Percentiles rank a stretch among this genome's conserved stretches.
These are phyloP conservation scores for Botryotinia narcissicola DNA, from an alignment of 2,329 filamentous ascomycete genomes.

Conservation along the genomic window DNA sequence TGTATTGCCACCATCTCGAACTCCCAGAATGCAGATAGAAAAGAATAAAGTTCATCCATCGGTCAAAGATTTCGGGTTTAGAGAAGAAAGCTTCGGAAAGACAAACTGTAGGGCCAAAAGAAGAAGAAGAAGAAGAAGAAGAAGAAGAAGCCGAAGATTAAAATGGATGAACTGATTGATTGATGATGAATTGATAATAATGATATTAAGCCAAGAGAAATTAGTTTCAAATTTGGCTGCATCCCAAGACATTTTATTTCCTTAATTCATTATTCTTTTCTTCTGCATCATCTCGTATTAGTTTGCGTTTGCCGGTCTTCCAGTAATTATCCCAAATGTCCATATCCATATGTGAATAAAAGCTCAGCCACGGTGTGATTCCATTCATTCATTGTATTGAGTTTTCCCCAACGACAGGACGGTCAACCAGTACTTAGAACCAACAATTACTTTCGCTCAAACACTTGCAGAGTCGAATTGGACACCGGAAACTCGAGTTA, in stretches of 20 bases:
- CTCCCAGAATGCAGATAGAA: not conserved
- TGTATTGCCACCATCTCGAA: not conserved
- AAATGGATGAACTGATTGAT: not conserved
- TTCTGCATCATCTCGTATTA: not conserved
- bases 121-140: not conserved
- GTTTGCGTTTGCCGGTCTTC: not conserved
- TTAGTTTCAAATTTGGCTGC: not conserved
- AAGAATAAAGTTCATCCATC: not conserved
- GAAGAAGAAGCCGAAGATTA: not conserved
- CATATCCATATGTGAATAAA: not conserved
- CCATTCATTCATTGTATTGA: not conserved
- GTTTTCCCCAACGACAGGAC: not conserved
- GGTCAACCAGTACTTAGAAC: not conserved
- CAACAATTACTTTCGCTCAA: not conserved
- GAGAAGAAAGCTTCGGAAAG: too few species aligned
- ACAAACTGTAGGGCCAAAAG: not conserved
- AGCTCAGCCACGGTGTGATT: slow-evolving; percentile 1
- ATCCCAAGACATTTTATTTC: not conserved
- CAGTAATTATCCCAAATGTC: not conserved
- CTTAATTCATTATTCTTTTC: not conserved
- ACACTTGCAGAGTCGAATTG: not conserved
- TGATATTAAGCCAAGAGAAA: slow-evolving; percentile 11
- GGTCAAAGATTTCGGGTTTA: not conserved
- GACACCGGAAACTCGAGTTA: not conserved
- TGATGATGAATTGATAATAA: not conserved